Conservation (phyloP, 225 moss, liverwort and hornwort species). For the Ulota crispa region DNA sequence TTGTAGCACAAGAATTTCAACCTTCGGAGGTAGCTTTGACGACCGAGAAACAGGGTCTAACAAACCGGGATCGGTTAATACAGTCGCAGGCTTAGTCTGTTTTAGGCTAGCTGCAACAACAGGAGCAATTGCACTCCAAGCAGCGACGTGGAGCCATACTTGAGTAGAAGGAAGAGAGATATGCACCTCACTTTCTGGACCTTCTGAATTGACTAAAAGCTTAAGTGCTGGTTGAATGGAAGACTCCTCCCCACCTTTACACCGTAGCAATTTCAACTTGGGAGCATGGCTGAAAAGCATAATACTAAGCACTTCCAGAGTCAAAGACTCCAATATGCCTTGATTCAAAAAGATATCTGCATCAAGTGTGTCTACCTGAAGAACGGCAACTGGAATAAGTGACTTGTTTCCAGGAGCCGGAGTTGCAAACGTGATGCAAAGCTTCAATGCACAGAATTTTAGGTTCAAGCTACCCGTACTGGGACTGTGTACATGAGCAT, state of each 20-base stretch:
- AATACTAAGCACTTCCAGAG: conserved; percentile 39
- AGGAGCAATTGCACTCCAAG: conserved; percentile 68
- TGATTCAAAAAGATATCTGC: conserved; percentile 44
- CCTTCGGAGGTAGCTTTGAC: conserved; percentile 22
- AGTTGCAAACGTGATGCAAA: conserved; percentile 33
- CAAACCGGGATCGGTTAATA: conserved; percentile 23
- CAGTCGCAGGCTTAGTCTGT: conserved; percentile 17
- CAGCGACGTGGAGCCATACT: conserved; percentile 71
- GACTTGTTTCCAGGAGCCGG: conserved; percentile 22
- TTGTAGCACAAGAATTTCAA: conserved; percentile 51
- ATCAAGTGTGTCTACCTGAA: conserved; percentile 47
- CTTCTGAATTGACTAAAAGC: conserved; percentile 38
- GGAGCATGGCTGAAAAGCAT: conserved; percentile 42
- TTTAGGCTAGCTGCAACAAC: conserved; percentile 43
- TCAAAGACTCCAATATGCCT: conserved; percentile 42
- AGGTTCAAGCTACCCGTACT: conserved; percentile 35
- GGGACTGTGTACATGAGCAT: conserved; percentile 30
- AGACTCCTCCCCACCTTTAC: conserved; percentile 49
- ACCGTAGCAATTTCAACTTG: conserved; percentile 47
- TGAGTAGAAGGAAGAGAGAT: conserved; percentile 69
- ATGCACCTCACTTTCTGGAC: conserved; percentile 57
- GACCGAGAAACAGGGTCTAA: conserved; percentile 22
- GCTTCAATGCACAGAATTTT: conserved; percentile 54
- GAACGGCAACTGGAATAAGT: conserved; percentile 36
- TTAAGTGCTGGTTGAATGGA: conserved; percentile 38